Evolutionary conservation across 1,139 yeast genomes (phyloP).

Genomic region (Yamadazyma triangularis): DNA sequence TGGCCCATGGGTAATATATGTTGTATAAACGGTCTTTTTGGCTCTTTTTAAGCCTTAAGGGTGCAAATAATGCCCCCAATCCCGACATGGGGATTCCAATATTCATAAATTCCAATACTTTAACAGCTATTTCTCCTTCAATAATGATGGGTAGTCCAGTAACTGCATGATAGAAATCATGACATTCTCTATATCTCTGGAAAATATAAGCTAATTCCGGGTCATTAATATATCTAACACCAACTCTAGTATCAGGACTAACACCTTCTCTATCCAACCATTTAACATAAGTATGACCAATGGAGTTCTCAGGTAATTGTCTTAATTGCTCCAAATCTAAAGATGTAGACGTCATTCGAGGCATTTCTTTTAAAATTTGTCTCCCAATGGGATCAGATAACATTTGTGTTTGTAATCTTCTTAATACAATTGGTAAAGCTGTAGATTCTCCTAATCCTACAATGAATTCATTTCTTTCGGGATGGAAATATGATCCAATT

Average conservation of each 20-base stretch:
- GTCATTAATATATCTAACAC: constrained; percentile 82
- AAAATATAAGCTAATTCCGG: constrained; percentile 88
- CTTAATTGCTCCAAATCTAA: constrained; percentile 61
- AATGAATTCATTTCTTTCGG: constrained; percentile 72
- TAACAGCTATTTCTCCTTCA: constrained; percentile 94
- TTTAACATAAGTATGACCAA: constrained; percentile 72
- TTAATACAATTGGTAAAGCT: constrained; percentile 67
- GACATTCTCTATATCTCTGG: constrained; percentile 93
- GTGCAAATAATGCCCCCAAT: constrained; percentile 83
- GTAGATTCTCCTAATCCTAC: constrained; percentile 96
- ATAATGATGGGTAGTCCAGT: constrained; percentile 87
- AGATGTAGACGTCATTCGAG: constrained; percentile 73
- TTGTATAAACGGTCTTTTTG: constrained; percentile 51
- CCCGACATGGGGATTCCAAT: constrained; percentile 97
- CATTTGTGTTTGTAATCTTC: constrained; percentile 65
- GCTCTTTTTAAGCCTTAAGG: constrained; percentile 56
- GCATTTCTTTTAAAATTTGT: constrained; percentile 69
- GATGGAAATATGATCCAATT: constrained; percentile 78
- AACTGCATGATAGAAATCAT: constrained; percentile 92
- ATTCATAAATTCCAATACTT: constrained; percentile 88
- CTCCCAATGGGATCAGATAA: constrained; percentile 73
- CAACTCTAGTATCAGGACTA: constrained; percentile 89
- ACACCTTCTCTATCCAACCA: constrained; percentile 90
- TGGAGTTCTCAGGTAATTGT: constrained; percentile 59
- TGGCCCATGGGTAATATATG: constrained; percentile 88